phyloP scores from a whole-genome alignment of 495 filamentous ascomycete species.

The Penicillium steckii region DNA sequence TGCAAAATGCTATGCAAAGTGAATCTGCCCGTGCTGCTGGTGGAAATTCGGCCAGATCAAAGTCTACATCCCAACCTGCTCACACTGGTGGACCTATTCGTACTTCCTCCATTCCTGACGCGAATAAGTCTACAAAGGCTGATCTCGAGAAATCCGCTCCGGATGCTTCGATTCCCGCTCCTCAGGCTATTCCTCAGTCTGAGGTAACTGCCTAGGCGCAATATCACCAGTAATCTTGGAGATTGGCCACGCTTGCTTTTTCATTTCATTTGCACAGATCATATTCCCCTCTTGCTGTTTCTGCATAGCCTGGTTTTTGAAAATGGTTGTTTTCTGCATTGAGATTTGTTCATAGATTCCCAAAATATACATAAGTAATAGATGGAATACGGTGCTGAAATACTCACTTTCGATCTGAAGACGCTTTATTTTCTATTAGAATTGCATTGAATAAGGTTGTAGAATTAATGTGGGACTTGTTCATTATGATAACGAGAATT shows the following conservation, averaged over 20 bases:
- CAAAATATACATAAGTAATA: conserved; percentile 17
- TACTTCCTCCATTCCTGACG: conserved; percentile 34
- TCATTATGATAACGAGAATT: too few species aligned
- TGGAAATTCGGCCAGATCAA: conserved; percentile 30
- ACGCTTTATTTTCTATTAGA: too few species aligned
- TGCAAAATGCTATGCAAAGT: conserved; percentile 53
- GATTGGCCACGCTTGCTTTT: neutral
- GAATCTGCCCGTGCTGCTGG: conserved; percentile 45
- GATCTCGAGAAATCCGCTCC: conserved; percentile 14
- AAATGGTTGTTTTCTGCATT: conserved; percentile 15
- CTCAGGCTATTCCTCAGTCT: conserved; percentile 23
- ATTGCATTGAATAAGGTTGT: too few species aligned
- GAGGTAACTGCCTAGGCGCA: conserved; percentile 23
- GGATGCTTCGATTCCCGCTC: conserved; percentile 21
- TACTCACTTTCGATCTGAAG: neutral
- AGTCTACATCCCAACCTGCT: conserved; percentile 22
- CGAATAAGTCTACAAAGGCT: conserved; percentile 21
- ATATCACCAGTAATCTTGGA: neutral
- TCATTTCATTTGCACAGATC: too few species aligned
- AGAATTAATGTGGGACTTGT: too few species aligned
- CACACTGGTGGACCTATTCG: conserved; percentile 40
- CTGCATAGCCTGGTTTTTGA: conserved; percentile 27
- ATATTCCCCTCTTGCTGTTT: conserved; percentile 2
- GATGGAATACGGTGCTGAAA: neutral
- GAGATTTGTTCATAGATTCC: conserved; percentile 17